Evolutionary conservation across 2,329 filamentous ascomycete genomes (phyloP).

Genomic region (Fusarium heterosporum): DNA sequence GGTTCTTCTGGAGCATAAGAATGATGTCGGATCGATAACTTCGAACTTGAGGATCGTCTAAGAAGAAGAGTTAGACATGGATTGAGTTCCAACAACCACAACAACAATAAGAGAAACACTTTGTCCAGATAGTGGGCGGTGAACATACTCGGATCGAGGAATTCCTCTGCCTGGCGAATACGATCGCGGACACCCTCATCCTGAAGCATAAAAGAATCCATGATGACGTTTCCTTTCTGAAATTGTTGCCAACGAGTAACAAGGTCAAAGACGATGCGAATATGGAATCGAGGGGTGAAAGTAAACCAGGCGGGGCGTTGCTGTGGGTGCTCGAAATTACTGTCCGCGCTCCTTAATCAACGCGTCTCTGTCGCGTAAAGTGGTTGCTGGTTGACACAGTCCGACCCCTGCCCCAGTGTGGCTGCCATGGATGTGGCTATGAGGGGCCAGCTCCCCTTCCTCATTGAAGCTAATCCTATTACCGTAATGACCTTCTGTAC

Average conservation of each 20-base stretch:
- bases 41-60: conserved; percentile 64
- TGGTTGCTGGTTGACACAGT: conserved; percentile 13
- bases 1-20: conserved; percentile 76
- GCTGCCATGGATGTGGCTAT: conserved; percentile 12
- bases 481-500: conserved; percentile 28
- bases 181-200: conserved; percentile 88
- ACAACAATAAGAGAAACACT: neutral
- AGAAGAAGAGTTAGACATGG: conserved; percentile 21
- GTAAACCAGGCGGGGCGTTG: conserved; percentile 37
- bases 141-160: conserved; percentile 87
- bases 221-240: conserved; percentile 52
- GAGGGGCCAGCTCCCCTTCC: neutral
- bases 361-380: conserved; percentile 48
- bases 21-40: conserved; percentile 94
- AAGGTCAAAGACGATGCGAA: conserved; percentile 17
- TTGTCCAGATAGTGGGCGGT: neutral
- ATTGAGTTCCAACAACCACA: neutral
- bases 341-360: conserved; percentile 23
- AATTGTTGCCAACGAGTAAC: conserved; percentile 20
- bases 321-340: conserved; percentile 33
- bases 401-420: conserved; percentile 1
- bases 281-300: conserved; percentile 34
- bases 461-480: conserved; percentile 20
- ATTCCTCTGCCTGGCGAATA: conserved; percentile 88
- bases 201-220: conserved; percentile 81